phyloP scores from a whole-genome alignment of 2,329 filamentous ascomycete genomes.

The Exophiala sp. region DNA sequence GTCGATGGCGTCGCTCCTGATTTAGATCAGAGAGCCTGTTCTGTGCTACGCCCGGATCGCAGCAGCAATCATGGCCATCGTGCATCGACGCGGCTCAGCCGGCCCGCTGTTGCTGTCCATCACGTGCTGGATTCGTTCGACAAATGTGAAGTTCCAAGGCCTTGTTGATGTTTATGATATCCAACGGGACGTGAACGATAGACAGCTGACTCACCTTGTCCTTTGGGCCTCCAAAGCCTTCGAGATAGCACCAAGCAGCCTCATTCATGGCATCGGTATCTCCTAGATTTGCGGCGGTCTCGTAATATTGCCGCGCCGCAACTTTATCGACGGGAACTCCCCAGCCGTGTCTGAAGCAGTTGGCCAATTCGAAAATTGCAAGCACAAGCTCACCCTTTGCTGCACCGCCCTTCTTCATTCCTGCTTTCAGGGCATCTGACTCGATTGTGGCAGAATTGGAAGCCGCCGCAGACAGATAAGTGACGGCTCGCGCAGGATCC shows the following conservation, averaged over 20 bases:
- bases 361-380: conserved; percentile 82
- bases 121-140: no score
- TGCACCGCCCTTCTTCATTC: conserved; percentile 85
- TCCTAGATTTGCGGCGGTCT: conserved; percentile 92
- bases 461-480: conserved; percentile 80
- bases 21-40: neutral
- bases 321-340: conserved; percentile 78
- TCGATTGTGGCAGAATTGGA: conserved; percentile 86
- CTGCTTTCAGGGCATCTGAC: conserved; percentile 73
- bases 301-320: conserved; percentile 87
- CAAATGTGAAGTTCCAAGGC: neutral
- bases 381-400: conserved; percentile 95
- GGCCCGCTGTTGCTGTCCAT: conserved; percentile 9
- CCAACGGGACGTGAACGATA: conserved; percentile 3
- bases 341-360: conserved; percentile 85
- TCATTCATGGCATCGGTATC: conserved; percentile 97
- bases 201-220: conserved; percentile 74
- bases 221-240: conserved; percentile 96
- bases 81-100: conserved; percentile 19
- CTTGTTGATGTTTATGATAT: neutral
- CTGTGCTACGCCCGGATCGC: conserved; percentile 3
- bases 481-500: conserved; percentile 66
- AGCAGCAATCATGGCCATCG: neutral
- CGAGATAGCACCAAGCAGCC: conserved; percentile 87
- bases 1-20: neutral